Evolutionary conservation across 164 flowering plant genomes (phyloP), one percentile per base, ranked within the genome.

Genomic region (Tetracentron sinense): DNA sequence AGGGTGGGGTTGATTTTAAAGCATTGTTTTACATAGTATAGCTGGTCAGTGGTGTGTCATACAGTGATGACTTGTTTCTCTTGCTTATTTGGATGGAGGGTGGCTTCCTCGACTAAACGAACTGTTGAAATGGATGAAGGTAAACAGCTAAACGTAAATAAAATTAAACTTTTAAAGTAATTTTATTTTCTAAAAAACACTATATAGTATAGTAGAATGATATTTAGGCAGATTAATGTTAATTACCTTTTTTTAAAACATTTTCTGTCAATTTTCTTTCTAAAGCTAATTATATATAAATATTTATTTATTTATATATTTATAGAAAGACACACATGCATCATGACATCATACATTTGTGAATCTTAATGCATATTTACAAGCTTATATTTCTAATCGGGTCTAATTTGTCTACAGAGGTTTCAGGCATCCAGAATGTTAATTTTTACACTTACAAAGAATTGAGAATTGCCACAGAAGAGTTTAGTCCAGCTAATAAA

Each of bases 401-500:
- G 29, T 48, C 56, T 25, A 4, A 11, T 49, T 67, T 54, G 22
- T 55, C 6, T 28, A 17, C 85, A 91, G 97, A 83, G 63, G 62
- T 84, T 38, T 75, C 82, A 54, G 72, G 80, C 42, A 73, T 83
- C 56, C 73, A 70, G 12, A 76, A 79, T 65, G 79, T 81, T 42
- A 81, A 60, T 16, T 33, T 78, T 38, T 93, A 75, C 74, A 54
- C 77, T 10, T 90, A 82, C 77, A 79, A 59, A 69, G 96, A 88
- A 42, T 58, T 93, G 69, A 77, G 52, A 65, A 58, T 19, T 22
- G 97, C 98, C 17, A 93, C 98, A 26, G 77, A 79, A 44, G 83
- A 85, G 69, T 93, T 93, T 67, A 83, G 81, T 72, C 69, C 62
- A 15, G 69, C 58, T 58, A 85, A 90, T 72, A 90, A 93, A 80